A percentile compares a stretch with the other conserved stretches of the same genome.
Conservation (phyloP, 768 basidiomycete genomes). For the Rossbeevera mucosa region DNA sequence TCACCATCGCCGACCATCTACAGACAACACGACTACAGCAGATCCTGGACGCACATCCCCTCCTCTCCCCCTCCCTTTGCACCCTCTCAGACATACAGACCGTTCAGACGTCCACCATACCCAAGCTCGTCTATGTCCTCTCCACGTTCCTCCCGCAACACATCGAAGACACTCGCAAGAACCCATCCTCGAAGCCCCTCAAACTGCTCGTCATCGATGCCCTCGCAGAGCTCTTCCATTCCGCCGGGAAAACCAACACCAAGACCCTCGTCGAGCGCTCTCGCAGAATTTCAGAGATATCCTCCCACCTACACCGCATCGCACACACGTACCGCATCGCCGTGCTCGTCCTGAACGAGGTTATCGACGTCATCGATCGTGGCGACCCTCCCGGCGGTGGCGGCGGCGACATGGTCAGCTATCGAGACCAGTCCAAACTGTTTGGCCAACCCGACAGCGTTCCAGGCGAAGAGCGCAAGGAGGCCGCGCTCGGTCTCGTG, state of each 20-base stretch:
- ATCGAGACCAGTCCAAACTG: slow-evolving; percentile 70
- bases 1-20: slow-evolving; percentile 68
- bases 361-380: slow-evolving; percentile 67
- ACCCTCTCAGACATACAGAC: slow-evolving; percentile 59
- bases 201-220: slow-evolving; percentile 85
- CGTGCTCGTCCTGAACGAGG: slow-evolving; percentile 85
- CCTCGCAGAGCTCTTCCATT: slow-evolving; percentile 79
- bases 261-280: slow-evolving; percentile 69
- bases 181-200: slow-evolving; percentile 48
- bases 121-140: slow-evolving; percentile 52
- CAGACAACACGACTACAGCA: slow-evolving; percentile 66
- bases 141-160: slow-evolving; percentile 50
- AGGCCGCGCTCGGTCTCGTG: slow-evolving; percentile 80
- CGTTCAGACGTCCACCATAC: slow-evolving; percentile 49
- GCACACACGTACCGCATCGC: slow-evolving; percentile 63
- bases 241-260: slow-evolving; percentile 53
- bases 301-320: slow-evolving; percentile 64
- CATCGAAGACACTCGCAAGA: slow-evolving; percentile 34
- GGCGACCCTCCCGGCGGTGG: slow-evolving; percentile 1
- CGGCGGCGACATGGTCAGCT: slow-evolving; percentile 40
- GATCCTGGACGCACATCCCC: slow-evolving; percentile 50
- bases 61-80: slow-evolving; percentile 41
- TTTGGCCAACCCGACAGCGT: slow-evolving; percentile 64
- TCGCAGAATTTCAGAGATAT: slow-evolving; percentile 60
- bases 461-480: slow-evolving; percentile 59